Evolutionary conservation across 257 asterid genomes (phyloP), one percentile per base, ranked within the genome.

Genomic region (Solanum lignicaule): DNA sequence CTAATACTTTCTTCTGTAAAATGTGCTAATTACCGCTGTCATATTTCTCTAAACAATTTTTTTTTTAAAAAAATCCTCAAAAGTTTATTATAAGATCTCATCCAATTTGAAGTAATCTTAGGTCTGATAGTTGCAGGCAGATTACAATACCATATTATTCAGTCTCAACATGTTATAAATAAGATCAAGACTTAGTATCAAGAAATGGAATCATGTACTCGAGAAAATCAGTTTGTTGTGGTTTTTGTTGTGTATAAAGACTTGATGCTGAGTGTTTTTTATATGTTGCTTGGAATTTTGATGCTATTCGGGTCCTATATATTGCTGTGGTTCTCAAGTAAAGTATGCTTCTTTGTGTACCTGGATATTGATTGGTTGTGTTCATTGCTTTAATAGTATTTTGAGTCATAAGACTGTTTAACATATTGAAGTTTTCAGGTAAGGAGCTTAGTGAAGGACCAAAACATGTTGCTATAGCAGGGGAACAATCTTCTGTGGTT

Each of bases 401-500:
- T 29, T 48, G 41, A 3, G 20, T 81, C 68, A 16, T 81, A 46
- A 81, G 20, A 46, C 6, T 81, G 68, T 46, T 31, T 6, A 38
- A 9, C 72, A 68, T 86, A 62, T 48, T 87, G 86, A 43, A 74
- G 2, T 38, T 25, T 62, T 86, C 86, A 89, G 93, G 87, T 12
- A 79, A 35, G 78, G 91, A 72, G 55, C 89, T 69, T 48, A 74
- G 43, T 79, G 91, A 90, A 87, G 94, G 94, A 66, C 83, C 86
- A 65, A 90, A 87, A 65, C 93, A 87, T 89, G 93, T 94, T 86
- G 99, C 93, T 81, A 62, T 93, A 79, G 93, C 98, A 38, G 99
- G 98, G 27, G 95, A 94, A 90, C 93, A 93, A 87, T 91, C 94
- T 78, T 94, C 98, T 16, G 90, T 86, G 90, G 96, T 97, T 58